These are phyloP conservation scores for Aureobasidium sp. DNA, from an alignment of 2,329 filamentous ascomycete genomes.

Conservation along the genomic window DNA sequence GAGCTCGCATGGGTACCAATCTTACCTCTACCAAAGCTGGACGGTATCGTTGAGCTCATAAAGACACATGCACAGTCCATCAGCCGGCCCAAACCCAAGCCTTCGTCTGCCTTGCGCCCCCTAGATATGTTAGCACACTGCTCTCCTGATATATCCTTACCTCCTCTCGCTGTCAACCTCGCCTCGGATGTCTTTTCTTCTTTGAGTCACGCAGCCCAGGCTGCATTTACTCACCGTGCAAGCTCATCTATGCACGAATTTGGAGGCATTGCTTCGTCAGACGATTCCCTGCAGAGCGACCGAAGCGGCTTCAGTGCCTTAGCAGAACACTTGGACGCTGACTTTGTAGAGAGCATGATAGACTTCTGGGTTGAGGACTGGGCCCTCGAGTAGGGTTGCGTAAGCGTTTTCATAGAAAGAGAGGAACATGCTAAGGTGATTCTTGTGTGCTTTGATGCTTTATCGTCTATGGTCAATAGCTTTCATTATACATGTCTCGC, in stretches of 20 bases:
- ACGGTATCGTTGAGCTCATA: conserved; percentile 19
- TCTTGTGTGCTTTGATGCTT: background rate
- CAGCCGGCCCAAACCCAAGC: background rate
- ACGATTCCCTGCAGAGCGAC: background rate
- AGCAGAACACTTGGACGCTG: conserved; percentile 26
- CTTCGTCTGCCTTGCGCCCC: conserved; percentile 8
- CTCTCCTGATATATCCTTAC: conserved; percentile 19
- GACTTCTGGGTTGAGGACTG: conserved; percentile 31
- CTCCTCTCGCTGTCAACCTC: conserved; percentile 19
- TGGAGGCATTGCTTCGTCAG: background rate
- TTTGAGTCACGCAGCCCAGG: conserved; percentile 18
- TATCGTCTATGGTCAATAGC: conserved; percentile 1
- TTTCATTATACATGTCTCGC: conserved; percentile 2
- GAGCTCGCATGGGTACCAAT: conserved; percentile 21
- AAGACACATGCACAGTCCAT: conserved; percentile 14
- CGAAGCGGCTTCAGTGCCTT: conserved; percentile 21
- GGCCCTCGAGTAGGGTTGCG: conserved; percentile 18
- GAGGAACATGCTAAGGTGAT: background rate
- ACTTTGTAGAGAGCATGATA: conserved; percentile 24
- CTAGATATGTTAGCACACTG: conserved; percentile 22
- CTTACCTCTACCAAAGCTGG: conserved; percentile 20
- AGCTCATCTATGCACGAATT: background rate
- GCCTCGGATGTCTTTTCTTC: conserved; percentile 21
- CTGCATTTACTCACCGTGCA: background rate
- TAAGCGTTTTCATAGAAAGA: background rate